A percentile compares a stretch with the other conserved stretches of the same genome.
Conservation (phyloP, 1,284 basidiomycete genomes). For the Cryptococcus deneoformans region DNA sequence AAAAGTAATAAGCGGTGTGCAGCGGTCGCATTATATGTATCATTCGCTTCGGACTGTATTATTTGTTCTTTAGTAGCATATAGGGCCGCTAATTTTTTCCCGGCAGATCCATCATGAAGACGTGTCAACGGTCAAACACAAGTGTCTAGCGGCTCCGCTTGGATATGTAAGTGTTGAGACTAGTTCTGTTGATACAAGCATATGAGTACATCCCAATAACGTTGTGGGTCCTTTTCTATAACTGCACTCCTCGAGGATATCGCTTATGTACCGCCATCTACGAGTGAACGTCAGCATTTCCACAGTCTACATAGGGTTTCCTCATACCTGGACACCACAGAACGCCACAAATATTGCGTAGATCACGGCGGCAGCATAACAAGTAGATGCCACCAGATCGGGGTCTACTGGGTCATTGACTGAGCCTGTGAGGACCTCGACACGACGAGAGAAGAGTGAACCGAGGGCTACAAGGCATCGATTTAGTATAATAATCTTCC, state of each 20-base stretch:
- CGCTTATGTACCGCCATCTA: constrained; percentile 47
- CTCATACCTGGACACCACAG: constrained; percentile 54
- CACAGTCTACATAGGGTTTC: neutral
- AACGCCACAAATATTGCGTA: constrained; percentile 54
- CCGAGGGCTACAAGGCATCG: constrained; percentile 29
- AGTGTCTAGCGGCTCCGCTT: neutral
- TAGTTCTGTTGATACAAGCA: no score
- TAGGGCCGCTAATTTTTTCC: neutral
- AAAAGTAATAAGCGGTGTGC: no score
- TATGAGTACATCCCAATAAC: no score
- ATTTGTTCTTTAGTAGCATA: no score
- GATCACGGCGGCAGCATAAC: constrained; percentile 54
- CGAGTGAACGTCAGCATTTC: neutral
- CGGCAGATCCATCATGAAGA: neutral
- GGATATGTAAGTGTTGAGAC: neutral
- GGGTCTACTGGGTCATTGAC: constrained; percentile 53
- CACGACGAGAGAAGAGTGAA: constrained; percentile 38
- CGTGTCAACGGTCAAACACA: neutral
- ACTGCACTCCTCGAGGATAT: constrained; percentile 50
- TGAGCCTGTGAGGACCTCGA: constrained; percentile 54
- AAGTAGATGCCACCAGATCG: constrained; percentile 49
- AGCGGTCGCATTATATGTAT: no score
- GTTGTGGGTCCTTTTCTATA: constrained; percentile 24
- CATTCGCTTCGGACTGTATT: no score
- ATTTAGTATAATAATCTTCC: neutral